These are phyloP conservation scores for Umbilicus rupestris DNA, from an alignment of 164 flowering plant species.

Conservation along the genomic window DNA sequence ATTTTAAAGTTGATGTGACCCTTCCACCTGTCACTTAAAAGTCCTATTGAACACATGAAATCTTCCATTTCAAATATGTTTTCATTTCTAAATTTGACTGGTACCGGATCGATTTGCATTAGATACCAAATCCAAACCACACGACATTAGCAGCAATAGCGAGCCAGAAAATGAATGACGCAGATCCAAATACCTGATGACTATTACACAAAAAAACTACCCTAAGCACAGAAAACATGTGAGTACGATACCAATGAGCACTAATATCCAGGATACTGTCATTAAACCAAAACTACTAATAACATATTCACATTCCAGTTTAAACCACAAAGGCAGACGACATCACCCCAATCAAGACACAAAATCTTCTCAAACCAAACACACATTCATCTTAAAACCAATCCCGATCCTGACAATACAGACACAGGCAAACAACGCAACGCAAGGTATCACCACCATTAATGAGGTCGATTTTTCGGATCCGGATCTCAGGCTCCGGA, in stretches of 20 bases:
- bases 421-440: not conserved
- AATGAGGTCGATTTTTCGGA: not conserved
- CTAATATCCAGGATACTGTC: not conserved
- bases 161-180: not conserved
- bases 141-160: not conserved
- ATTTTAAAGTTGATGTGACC: no score
- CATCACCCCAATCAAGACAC: no score
- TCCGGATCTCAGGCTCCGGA: conserved; percentile 2
- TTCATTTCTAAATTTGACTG: no score
- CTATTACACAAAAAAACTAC: not conserved
- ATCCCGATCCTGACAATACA: not conserved
- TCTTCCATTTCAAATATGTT: no score
- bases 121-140: not conserved
- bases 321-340: not conserved
- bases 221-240: not conserved
- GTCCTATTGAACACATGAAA: no score
- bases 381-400: not conserved
- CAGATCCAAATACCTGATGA: not conserved
- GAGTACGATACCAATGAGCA: not conserved
- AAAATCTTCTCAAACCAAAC: not conserved
- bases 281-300: not conserved
- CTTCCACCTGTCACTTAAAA: no score
- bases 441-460: not conserved
- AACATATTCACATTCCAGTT: not conserved
- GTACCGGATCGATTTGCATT: no score